A percentile compares a stretch with the other conserved stretches of the same genome.
phyloP scores from a whole-genome alignment of 2,329 filamentous ascomycete genomes.

The Mollisia scopiformis region DNA sequence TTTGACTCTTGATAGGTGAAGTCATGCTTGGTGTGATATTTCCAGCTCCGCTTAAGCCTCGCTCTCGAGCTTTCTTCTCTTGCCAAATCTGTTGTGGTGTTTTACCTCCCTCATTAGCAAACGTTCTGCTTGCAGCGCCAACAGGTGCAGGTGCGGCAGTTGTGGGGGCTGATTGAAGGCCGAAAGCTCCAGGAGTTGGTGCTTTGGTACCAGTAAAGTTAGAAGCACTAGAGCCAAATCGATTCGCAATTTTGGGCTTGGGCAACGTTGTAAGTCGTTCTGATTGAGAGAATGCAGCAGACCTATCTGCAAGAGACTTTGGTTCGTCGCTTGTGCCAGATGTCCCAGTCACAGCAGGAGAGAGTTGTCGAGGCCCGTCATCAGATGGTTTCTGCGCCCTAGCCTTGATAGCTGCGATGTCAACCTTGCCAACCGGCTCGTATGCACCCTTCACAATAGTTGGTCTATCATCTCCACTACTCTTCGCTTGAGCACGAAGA shows the following conservation, averaged over 20 bases:
- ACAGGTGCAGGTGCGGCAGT: conserved; percentile 61
- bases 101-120: conserved; percentile 93
- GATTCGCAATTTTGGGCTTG: conserved; percentile 94
- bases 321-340: conserved; percentile 49
- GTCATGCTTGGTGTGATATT: conserved; percentile 48
- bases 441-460: conserved; percentile 89
- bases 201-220: conserved; percentile 88
- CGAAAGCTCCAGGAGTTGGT: conserved; percentile 72
- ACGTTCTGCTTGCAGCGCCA: conserved; percentile 85
- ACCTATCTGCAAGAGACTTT: conserved; percentile 74
- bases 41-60: conserved; percentile 56
- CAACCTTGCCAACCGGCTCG: conserved; percentile 93
- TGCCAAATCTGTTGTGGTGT: conserved; percentile 97
- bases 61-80: conserved; percentile 89
- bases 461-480: conserved; percentile 76
- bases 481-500: conserved; percentile 75
- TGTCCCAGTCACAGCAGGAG: conserved; percentile 47
- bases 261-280: conserved; percentile 86
- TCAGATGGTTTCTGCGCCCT: conserved; percentile 69
- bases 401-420: conserved; percentile 91
- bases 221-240: conserved; percentile 71
- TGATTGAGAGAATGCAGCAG: conserved; percentile 71
- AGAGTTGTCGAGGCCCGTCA: conserved; percentile 40
- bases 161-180: conserved; percentile 63
- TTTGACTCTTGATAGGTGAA: conserved; percentile 66